Base-by-base conservation (phyloP, 2,329 filamentous ascomycete genomes). In the Colletotrichum higginsianum region DNA sequence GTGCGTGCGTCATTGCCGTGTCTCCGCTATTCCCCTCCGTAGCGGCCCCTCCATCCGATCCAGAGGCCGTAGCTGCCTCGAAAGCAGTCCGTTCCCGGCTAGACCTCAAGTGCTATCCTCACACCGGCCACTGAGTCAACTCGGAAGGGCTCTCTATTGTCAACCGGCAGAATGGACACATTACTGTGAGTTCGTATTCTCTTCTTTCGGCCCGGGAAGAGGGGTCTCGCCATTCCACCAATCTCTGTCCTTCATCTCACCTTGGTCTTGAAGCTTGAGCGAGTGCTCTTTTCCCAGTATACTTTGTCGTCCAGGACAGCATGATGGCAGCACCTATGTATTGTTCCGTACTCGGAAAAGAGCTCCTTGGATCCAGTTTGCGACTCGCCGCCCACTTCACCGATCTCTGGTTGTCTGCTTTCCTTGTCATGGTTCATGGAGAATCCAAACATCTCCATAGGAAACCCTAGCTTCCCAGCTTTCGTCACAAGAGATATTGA, bases 181-280 rank as follows among this genome's bases (percentile, higher is more conserved):
- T 67, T 80, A 67, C 71, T 80, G 78, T 80, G 73, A 77, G 78
- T 77, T 62, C 0, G 12, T 49, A 2, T 52, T 67, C 63, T 26
- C 21, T 67, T 64, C 23, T 50, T 49, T 38, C 13, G n/a, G 50
- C 16, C 16, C 23, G 49, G 7, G 16, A 62, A n/a, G 64, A 67
- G 56, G 55, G 23, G 42, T 23, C 47, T 38, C 35, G 21, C n/a
- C n/a, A 47, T 42, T 49, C 40, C 52, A 26, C 47, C 52, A 40
- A 50, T 63, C 44, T 57, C n/a, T 40, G 40, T 11, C 21, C 53
- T 46, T 44, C 52, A 38, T 46, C 23, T 44, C 38, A 44, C 18
- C 46, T 5, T 35, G 8, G 23, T 9, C 26, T 9, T 57, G 18
- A 46, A 21, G 18, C 40, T 23, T 21, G 26, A 46, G 62, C 62